Evolutionary conservation across 495 filamentous ascomycete species (phyloP), one percentile per base, ranked within the genome.

Genomic region (Peziza echinospora): DNA sequence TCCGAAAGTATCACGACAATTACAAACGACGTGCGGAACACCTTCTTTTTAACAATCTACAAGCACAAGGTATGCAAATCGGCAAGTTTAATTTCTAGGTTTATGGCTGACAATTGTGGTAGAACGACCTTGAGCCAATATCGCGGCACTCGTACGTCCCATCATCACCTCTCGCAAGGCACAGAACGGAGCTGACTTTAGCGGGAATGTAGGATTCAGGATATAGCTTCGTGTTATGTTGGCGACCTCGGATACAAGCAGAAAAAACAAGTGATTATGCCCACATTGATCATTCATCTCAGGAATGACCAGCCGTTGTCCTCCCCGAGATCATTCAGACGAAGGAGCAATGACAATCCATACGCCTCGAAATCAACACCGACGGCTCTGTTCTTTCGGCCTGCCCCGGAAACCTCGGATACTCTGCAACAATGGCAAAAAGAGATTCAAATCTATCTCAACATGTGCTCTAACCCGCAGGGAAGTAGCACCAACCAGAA

Each of bases 211-310:
- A 59, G 56, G 16, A 41, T 60, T 30, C 39, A 51, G 16, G 48
- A 49, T 8, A 59, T 60, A 7, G 45, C 57, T 9, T 59, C 56
- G 10, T 59, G 56, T 24, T 60, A 60, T 50, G 51, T 60, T 34
- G 57, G 57, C 24, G 57, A 60, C 30, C 45, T 59, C 6, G 56
- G 53, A 11, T 30, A 47, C 17, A 49, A 52, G 1, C 53, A 56
- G 10, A 58, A 57, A 25, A 59, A 59, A 46, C 59, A 59, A 43
- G 41, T 56, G 17, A 45, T 59, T 2, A 30, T 55, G n/a, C 56
- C 57, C 5, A 60, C 57, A 5, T 22, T 60, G 11, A 48, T 60
- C 2, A 47, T 60, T 9, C 54, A 60, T 25, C 46, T 60, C 5
- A 52, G 56, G 25, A 9, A 23, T 5, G 45, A 45, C 17, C 50